Percentiles rank a stretch among this genome's conserved stretches.
Evolutionary conservation across 2,329 filamentous ascomycete species (phyloP).

Genomic region (Paecilomyces niveus): DNA sequence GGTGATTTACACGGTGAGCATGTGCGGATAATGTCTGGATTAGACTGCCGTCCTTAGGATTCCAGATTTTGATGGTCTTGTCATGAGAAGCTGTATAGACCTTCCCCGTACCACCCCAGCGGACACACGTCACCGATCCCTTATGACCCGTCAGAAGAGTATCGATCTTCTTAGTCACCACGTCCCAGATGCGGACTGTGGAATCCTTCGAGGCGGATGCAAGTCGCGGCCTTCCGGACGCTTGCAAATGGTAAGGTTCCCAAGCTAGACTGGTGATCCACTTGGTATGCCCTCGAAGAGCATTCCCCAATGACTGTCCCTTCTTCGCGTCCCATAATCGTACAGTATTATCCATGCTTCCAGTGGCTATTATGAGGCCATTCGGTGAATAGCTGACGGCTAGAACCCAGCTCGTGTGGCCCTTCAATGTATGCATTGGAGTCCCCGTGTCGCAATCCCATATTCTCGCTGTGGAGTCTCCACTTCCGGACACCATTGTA

Average conservation of each 20-base stretch:
- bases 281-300: constrained; percentile 78
- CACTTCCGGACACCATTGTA: constrained; percentile 77
- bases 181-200: constrained; percentile 81
- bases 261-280: constrained; percentile 84
- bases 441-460: constrained; percentile 96
- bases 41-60: constrained; percentile 69
- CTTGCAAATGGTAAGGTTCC: constrained; percentile 87
- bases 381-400: constrained; percentile 84
- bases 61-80: constrained; percentile 89
- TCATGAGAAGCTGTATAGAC: constrained; percentile 85
- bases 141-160: constrained; percentile 83
- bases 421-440: constrained; percentile 74
- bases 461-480: constrained; percentile 83
- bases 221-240: constrained; percentile 64
- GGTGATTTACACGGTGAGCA: constrained; percentile 91
- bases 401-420: constrained; percentile 85
- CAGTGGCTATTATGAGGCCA: constrained; percentile 72
- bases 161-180: constrained; percentile 69
- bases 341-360: constrained; percentile 89
- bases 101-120: constrained; percentile 84
- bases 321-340: constrained; percentile 80
- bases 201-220: constrained; percentile 86
- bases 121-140: constrained; percentile 79
- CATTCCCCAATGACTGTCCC: constrained; percentile 63
- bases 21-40: constrained; percentile 74